These are phyloP conservation scores for Cladosporium velox DNA, from an alignment of 2,329 filamentous ascomycete genomes.

Conservation along the genomic window DNA sequence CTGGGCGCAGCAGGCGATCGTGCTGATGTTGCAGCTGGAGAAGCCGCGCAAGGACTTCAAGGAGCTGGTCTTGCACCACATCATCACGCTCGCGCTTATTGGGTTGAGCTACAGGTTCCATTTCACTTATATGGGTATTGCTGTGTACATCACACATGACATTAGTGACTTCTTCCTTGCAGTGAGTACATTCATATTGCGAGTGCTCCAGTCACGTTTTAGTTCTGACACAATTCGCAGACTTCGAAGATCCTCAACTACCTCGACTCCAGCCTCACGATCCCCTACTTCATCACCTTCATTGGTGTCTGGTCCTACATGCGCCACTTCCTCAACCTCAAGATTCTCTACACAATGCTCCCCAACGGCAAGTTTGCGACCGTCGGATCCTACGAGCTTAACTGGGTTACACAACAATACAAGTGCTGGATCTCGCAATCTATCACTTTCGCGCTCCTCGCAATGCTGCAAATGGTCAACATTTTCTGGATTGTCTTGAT, in stretches of 20 bases:
- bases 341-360: constrained; percentile 73
- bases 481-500: constrained; percentile 82
- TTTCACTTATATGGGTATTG: constrained; percentile 91
- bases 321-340: constrained; percentile 80
- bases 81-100: constrained; percentile 84
- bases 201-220: background rate
- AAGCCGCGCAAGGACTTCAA: constrained; percentile 94
- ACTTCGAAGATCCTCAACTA: constrained; percentile 93
- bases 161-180: constrained; percentile 95
- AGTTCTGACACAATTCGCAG: constrained; percentile 45
- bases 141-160: constrained; percentile 93
- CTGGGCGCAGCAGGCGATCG: constrained; percentile 93
- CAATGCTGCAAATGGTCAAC: constrained; percentile 71
- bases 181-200: constrained; percentile 53
- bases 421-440: constrained; percentile 71
- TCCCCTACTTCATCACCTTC: constrained; percentile 82
- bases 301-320: constrained; percentile 85
- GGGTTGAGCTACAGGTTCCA: constrained; percentile 90
- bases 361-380: constrained; percentile 67
- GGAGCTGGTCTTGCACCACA: constrained; percentile 87
- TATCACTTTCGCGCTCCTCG: constrained; percentile 67
- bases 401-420: constrained; percentile 76
- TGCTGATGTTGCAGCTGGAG: constrained; percentile 82
- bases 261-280: constrained; percentile 74
- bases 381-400: constrained; percentile 71